A percentile compares a stretch with the other conserved stretches of the same genome.
Evolutionary conservation across 805 yeast genomes (phyloP).

Genomic region (Ogataea dorogensis): DNA sequence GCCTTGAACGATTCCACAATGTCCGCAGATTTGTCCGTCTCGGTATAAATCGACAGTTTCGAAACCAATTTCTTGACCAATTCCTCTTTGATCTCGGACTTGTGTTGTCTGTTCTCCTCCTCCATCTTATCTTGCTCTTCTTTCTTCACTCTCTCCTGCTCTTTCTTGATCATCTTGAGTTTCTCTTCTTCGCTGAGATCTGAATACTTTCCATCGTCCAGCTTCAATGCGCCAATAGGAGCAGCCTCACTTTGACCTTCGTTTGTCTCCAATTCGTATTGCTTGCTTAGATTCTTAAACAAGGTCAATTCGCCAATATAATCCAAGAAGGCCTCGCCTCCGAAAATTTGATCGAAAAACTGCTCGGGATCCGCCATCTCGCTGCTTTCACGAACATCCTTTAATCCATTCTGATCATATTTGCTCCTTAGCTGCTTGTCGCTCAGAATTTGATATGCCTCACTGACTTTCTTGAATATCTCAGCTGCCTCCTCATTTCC

Average conservation of each 20-base stretch:
- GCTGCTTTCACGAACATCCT: slow-evolving; percentile 48
- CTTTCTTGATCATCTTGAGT: slow-evolving; percentile 30
- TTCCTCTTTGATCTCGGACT: slow-evolving; percentile 50
- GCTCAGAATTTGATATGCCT: slow-evolving; percentile 77
- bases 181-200: slow-evolving; percentile 30
- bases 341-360: slow-evolving; percentile 79
- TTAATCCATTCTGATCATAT: slow-evolving; percentile 77
- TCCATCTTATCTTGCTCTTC: slow-evolving; percentile 66
- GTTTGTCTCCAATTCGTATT: slow-evolving; percentile 45
- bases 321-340: slow-evolving; percentile 74
- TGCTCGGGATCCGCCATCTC: slow-evolving; percentile 83
- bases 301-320: slow-evolving; percentile 79
- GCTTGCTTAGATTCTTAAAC: slow-evolving; percentile 60
- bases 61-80: slow-evolving; percentile 47
- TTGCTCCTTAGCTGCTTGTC: slow-evolving; percentile 65
- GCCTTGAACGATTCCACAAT: slow-evolving; percentile 55
- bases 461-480: slow-evolving; percentile 73
- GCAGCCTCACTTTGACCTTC: slow-evolving; percentile 39
- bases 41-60: slow-evolving; percentile 46
- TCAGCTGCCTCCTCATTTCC: slow-evolving; percentile 86
- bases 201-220: slow-evolving; percentile 28
- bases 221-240: slow-evolving; percentile 20
- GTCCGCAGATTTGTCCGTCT: slow-evolving; percentile 61
- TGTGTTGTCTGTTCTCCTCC: slow-evolving; percentile 68
- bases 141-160: slow-evolving; percentile 37